Conservation (phyloP, 176 grass and related monocot genomes). For the Poa annua region DNA sequence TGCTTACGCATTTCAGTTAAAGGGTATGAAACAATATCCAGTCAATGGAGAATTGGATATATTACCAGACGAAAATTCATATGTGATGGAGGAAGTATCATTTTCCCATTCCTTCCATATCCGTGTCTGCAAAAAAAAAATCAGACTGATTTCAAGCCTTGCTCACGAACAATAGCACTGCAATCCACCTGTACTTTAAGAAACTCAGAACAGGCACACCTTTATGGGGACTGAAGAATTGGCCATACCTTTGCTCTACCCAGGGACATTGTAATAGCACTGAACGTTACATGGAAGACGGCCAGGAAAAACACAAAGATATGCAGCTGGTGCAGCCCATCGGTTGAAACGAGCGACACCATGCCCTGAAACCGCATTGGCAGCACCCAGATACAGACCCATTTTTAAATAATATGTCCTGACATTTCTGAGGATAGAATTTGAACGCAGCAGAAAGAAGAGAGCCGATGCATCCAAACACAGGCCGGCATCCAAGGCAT, state of each 20-base stretch:
- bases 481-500: neutral
- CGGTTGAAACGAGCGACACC: conserved; percentile 71
- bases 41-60: neutral
- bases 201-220: neutral
- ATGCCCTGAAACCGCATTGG: conserved; percentile 59
- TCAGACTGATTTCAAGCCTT: conserved; percentile 10
- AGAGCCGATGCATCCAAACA: neutral
- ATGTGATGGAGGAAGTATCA: conserved; percentile 59
- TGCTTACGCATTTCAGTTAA: conserved; percentile 24
- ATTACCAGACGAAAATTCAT: conserved; percentile 73
- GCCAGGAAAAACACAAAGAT: conserved; percentile 95
- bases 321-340: conserved; percentile 78
- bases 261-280: conserved; percentile 69
- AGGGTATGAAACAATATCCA: neutral
- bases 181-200: neutral
- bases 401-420: neutral
- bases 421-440: neutral
- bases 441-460: neutral
- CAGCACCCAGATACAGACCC: neutral
- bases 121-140: conserved; percentile 59
- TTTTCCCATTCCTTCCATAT: conserved; percentile 94
- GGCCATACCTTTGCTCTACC: conserved; percentile 78
- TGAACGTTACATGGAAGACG: conserved; percentile 76
- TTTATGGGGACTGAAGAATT: neutral
- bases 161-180: neutral